Percentiles rank a stretch among this genome's conserved stretches.
These are phyloP conservation scores for Pyrus pyrifolia DNA, from an alignment of 306 rosid genomes.

Conservation along the genomic window DNA sequence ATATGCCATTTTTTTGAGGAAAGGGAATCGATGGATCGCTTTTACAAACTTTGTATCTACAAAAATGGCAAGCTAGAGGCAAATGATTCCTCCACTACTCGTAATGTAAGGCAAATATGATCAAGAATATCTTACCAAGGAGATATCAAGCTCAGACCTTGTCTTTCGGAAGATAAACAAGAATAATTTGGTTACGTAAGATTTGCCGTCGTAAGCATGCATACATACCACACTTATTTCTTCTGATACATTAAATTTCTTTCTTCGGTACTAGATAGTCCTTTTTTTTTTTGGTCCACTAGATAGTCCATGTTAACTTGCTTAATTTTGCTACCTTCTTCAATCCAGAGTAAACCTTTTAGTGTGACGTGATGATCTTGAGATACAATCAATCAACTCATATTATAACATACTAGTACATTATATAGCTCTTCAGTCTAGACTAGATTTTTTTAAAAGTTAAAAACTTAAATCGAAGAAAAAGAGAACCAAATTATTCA, in stretches of 20 bases:
- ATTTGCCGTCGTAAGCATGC: not conserved
- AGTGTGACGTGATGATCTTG: not conserved
- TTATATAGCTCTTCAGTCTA: too few species aligned
- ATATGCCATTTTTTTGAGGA: not conserved
- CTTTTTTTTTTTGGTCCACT: too few species aligned
- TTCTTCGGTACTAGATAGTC: not conserved
- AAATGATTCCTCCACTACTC: not conserved
- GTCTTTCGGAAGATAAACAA: not conserved
- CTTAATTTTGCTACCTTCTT: not conserved
- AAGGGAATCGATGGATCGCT: not conserved
- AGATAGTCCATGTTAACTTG: not conserved
- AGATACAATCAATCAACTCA: not conserved
- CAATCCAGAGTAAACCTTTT: not conserved
- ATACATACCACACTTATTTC: not conserved
- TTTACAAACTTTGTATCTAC: not conserved
- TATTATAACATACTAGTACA: too few species aligned
- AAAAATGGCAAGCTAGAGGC: not conserved
- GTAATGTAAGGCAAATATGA: not conserved
- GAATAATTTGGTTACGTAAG: not conserved
- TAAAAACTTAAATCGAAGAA: not conserved
- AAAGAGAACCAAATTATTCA: not conserved
- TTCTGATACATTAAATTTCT: too few species aligned
- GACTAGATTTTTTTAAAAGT: too few species aligned
- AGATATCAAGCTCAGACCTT: not conserved
- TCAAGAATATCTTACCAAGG: not conserved